Base-by-base conservation (phyloP, 345 rosid species). In the Crucihimalaya himalaica region DNA sequence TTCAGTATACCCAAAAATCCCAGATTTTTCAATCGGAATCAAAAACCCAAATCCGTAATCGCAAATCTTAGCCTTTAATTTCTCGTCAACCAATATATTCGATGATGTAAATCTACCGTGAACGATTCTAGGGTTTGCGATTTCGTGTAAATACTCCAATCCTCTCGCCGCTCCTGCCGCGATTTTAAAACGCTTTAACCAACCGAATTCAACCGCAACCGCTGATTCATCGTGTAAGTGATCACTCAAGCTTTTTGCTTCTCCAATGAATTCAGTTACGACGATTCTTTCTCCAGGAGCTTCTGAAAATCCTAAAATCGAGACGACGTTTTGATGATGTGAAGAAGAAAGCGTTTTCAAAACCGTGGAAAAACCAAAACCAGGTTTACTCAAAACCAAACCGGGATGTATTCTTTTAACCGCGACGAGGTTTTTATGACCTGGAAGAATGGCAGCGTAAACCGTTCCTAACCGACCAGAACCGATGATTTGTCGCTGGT, bases 231-330 rank as follows among this genome's bases (percentile, higher is more conserved):
- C 86, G 62, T 86, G 89, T 75, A 93, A 70, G 47, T 84, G 79
- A 66, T 60, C 80, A 29, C 82, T 87, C 72, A 93, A 73, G 65
- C 79, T 89, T 20, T 64, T 78, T 53, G 67, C 75, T 72, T 76
- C 78, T 15, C 88, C 81, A 19, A 86, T 65, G 61, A 85, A 85
- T 52, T 88, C 98, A 5, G 76, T 84, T 0, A 89, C 83, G 3
- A 93, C 57, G 50, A 93, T 83, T 53, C 98, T 84, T 74, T 93
- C 97, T 0, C 92, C 97, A 0, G 97, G 97, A n/a, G 94, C 97
- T 55, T 93, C 92, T 0, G 96, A 85, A 47, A 77, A 81, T 21
- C 97, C 98, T 42, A 86, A 4, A 9, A 93, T 79, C 4, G 91
- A 75, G 0, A 89, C 96, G 70, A 89, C 66, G 66, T 91, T 83